These are phyloP conservation scores for Handroanthus guayacan DNA, from an alignment of 257 asterid species.

Conservation along the genomic window DNA sequence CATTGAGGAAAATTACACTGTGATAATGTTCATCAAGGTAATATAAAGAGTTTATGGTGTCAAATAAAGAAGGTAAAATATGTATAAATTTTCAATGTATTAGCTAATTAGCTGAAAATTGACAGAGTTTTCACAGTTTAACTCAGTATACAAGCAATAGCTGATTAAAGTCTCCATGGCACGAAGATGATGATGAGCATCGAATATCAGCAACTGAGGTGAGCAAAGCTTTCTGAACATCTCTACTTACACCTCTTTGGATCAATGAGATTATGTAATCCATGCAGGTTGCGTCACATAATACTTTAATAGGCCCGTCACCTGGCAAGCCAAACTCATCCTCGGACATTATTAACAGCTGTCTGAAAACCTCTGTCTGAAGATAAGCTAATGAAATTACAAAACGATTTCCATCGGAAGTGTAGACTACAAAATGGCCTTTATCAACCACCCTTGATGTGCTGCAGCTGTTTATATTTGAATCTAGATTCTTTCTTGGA, in stretches of 20 bases:
- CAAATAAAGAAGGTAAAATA: neutral
- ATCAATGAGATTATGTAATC: neutral
- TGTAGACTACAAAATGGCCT: conserved; percentile 38
- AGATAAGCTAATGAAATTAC: conserved; percentile 28
- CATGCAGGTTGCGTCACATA: neutral
- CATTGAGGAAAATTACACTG: neutral
- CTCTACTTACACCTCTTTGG: neutral
- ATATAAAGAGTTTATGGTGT: too few species aligned
- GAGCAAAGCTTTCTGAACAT: conserved; percentile 6
- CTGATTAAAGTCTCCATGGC: neutral
- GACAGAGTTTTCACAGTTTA: neutral
- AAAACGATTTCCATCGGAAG: conserved; percentile 9
- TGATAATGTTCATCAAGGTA: too few species aligned
- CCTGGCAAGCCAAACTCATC: neutral
- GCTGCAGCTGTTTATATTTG: neutral
- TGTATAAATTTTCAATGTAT: neutral
- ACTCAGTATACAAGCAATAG: neutral
- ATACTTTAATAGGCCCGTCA: neutral
- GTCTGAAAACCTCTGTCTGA: too few species aligned
- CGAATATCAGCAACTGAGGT: neutral
- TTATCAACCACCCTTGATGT: conserved; percentile 2
- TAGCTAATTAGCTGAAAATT: neutral
- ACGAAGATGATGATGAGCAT: neutral
- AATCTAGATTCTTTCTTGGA: conserved; percentile 25
- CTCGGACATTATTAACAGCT: too few species aligned